Evolutionary conservation across 345 rosid species (phyloP).

Genomic region (Orychophragmus violaceus): DNA sequence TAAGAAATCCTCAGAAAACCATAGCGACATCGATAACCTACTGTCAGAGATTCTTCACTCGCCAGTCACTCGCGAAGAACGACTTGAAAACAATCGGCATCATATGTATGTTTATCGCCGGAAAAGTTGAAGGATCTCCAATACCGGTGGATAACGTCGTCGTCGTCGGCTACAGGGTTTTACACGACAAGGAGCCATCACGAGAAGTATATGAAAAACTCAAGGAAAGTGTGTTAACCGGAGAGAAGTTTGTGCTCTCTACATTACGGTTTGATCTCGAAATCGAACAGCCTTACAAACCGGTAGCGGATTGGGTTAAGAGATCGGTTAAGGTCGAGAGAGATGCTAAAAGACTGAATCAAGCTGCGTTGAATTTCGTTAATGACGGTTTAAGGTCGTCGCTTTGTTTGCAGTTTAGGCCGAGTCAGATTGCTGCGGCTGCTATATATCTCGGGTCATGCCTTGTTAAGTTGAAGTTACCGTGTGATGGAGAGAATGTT

Average conservation of each 20-base stretch:
- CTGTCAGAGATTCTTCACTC: conserved; percentile 15
- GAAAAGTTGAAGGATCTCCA: conserved; percentile 15
- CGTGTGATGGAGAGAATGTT: not conserved
- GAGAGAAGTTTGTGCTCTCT: conserved; percentile 17
- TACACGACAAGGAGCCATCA: not conserved
- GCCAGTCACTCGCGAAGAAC: conserved; percentile 6
- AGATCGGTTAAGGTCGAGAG: not conserved
- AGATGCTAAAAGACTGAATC: not conserved
- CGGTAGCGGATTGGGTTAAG: conserved; percentile 1
- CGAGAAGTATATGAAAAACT: not conserved
- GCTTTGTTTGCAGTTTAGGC: conserved; percentile 4
- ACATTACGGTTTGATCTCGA: conserved; percentile 9
- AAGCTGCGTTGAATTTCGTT: not conserved
- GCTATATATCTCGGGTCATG: not conserved
- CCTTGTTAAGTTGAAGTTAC: conserved; percentile 1
- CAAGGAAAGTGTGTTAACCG: not conserved
- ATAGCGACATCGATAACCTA: not conserved
- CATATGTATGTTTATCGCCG: conserved; percentile 18
- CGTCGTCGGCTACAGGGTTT: not conserved
- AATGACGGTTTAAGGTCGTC: conserved; percentile 5
- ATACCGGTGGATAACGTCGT: not conserved
- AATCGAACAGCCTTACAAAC: conserved; percentile 2
- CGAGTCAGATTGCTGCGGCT: conserved; percentile 10
- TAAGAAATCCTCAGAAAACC: not conserved
- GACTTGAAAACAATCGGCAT: not conserved